Base-by-base conservation (phyloP, 306 rosid species). In the Arachis stenosperma region DNA sequence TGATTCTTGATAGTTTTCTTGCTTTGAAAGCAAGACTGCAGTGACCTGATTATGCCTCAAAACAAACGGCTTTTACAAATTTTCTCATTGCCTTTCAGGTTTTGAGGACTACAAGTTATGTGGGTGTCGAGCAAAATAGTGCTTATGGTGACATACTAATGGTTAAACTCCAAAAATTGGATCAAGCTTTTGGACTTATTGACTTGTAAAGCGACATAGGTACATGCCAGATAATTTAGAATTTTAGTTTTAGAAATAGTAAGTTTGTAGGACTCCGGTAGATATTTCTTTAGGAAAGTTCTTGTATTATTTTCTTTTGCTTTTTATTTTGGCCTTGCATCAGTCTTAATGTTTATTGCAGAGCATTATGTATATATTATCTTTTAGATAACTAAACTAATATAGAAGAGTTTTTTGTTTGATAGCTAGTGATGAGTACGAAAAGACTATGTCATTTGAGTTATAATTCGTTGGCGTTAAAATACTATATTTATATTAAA, bases 51-150 rank as follows among this genome's bases (percentile, higher is more conserved):
- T 52, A 44, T 5, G 4, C 36, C 51, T 39, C 65, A 48, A 57
- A 65, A 43, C 42, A 52, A 9, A 71, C 41, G 13, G 37, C 51
- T 74, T 61, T 67, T 67, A 7, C 36, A 37, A 39, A 27, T 42
- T 9, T 51, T 66, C 46, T 50, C 37, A 3, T 57, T 70, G 62
- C 68, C 71, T 76, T 78, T 80, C 91, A 94, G 99, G 95, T 91
- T 63, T 63, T 94, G 84, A 84, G 60, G 68, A 88, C 83, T 46
- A 84, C 86, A 78, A 89, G 83, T 58, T 81, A 68, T 78, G 82
- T 91, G 88, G 83, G 83, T 70, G 90, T 87, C 74, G 70, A 85
- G 70, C 97, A 94, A 85, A 79, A 81, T 3, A 62, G 77, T 37
- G 84, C 90, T 39, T 84, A 83, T 59, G 91, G 85, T 58, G 95